Base-by-base conservation (phyloP, 257 asterid species). In the Linderniella brevidens region DNA sequence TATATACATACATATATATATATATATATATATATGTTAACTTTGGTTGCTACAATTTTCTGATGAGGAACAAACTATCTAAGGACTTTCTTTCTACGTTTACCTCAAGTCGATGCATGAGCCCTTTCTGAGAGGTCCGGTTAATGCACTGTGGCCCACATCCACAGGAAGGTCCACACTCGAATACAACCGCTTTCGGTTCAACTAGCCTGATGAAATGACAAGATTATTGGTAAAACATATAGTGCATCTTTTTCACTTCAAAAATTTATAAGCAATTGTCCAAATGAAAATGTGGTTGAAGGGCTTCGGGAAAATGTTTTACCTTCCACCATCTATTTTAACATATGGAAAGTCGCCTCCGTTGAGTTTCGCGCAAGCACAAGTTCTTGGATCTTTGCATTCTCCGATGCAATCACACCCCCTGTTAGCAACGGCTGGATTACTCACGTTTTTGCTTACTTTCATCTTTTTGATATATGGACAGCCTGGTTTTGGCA, bases 331-430 rank as follows among this genome's bases (percentile, higher is more conserved):
- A 65, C 92, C 90, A 64, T 78, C 68, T 20, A 51, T 67, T 8
- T 61, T 68, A 32, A 80, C 97, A 46, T 80, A 88, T 13, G 97
- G 97, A 44, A 88, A 80, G 64, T 70, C 80, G 1, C 82, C 81
- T 11, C 97, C 97, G 53, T 88, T 88, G 13, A 80, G 68, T 57
- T 74, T 76, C 5, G 93, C 95, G 49, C 97, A 83, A 37, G 82
- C 73, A 57, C 95, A 88, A 47, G 51, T 67, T 54, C 68, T 61
- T 5, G 92, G 68, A 64, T 80, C 86, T 10, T 38, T 50, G 59
- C 97, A 88, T 15, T 17, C 47, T 25, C 75, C 95, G 48, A 4
- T 42, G 41, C 97, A 88, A 14, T 50, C 54, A 63, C 97, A 88
- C 45, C 97, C 93, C n/a, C 35, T 11, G 38, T 74, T 59, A 49